These are phyloP conservation scores for Phaeotremella skinneri DNA, from an alignment of 768 basidiomycete genomes.

Conservation along the genomic window DNA sequence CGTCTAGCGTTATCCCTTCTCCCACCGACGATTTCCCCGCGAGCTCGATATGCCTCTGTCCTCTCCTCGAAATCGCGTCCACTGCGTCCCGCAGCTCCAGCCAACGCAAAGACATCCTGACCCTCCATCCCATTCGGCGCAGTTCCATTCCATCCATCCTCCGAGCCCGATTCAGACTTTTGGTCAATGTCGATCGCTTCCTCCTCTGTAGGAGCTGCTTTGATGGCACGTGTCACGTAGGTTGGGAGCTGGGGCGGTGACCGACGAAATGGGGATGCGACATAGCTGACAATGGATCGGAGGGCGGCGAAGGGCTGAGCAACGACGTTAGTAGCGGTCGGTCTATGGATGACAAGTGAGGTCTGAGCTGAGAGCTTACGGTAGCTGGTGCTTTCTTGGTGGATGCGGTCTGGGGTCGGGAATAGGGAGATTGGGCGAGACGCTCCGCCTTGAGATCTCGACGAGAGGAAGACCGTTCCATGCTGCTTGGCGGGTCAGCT, in stretches of 20 bases:
- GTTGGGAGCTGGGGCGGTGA: constrained; percentile 23
- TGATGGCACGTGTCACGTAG: constrained; percentile 16
- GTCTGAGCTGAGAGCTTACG: constrained; percentile 10
- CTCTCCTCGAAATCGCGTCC: constrained; percentile 23
- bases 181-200: constrained; percentile 12
- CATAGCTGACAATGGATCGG: constrained; percentile 30
- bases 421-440: constrained; percentile 28
- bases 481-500: constrained; percentile 7
- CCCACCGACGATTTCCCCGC: constrained; percentile 31
- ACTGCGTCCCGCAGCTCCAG: constrained; percentile 21
- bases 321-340: neutral
- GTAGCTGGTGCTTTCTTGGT: constrained; percentile 23
- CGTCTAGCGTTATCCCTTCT: constrained; percentile 25
- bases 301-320: constrained; percentile 28
- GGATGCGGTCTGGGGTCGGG: constrained; percentile 20
- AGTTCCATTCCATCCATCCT: constrained; percentile 40
- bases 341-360: constrained; percentile 5
- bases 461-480: constrained; percentile 38
- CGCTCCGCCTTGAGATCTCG: constrained; percentile 27
- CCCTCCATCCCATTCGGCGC: constrained; percentile 21
- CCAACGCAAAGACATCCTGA: constrained; percentile 33
- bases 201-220: neutral
- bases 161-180: constrained; percentile 41
- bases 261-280: constrained; percentile 31
- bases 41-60: constrained; percentile 21